Evolutionary conservation across 2,329 filamentous ascomycete species (phyloP), one percentile per base, ranked within the genome.

Genomic region (Verticillium nonalfalfae): DNA sequence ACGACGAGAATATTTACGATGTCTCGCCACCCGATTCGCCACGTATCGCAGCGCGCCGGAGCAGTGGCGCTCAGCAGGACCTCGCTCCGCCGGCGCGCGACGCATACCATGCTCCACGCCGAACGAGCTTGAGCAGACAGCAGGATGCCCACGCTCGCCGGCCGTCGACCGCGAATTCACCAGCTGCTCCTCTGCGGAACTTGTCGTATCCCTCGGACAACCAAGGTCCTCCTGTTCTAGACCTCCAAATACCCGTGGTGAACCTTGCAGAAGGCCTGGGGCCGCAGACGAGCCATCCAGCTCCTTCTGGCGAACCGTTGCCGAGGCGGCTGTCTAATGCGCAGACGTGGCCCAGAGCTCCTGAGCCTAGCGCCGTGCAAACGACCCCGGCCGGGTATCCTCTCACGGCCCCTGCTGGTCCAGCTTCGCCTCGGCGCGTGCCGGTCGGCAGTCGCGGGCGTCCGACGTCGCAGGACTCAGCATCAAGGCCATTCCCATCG

Each of bases 271-370:
- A 14, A 3, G 15, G 34, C 2, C 7, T 31, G 11, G 56, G 56
- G 10, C 35, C 56, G 15, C 9, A 11, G 9, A 26, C 7, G 7
- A 21, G 18, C 18, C 45, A 52, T 18, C 6, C 45, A 2, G n/a
- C 15, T 11, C 7, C 45, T 13, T 9, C 15, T 15, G 15, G n/a
- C 15, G 38, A 59, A 31, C 38, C 57, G n/a, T 7, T 61, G 9
- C 56, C 57, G 65, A 72, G 68, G 63, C 69, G 72, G 18, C 56
- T 74, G 34, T 74, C 74, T 18, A 76, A 73, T 62, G 70, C 76
- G 13, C 72, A 72, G 64, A 83, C 81, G 9, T 85, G 82, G 82
- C 81, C 82, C 31, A 74, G 72, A 18, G 69, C 66, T 14, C 71
- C 34, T 11, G 31, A 26, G 33, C 45, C 36, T 26, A 71, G 38